Evolutionary conservation across 2,329 filamentous ascomycete genomes (phyloP), one percentile per base, ranked within the genome.

Genomic region (Colletotrichum sidae): DNA sequence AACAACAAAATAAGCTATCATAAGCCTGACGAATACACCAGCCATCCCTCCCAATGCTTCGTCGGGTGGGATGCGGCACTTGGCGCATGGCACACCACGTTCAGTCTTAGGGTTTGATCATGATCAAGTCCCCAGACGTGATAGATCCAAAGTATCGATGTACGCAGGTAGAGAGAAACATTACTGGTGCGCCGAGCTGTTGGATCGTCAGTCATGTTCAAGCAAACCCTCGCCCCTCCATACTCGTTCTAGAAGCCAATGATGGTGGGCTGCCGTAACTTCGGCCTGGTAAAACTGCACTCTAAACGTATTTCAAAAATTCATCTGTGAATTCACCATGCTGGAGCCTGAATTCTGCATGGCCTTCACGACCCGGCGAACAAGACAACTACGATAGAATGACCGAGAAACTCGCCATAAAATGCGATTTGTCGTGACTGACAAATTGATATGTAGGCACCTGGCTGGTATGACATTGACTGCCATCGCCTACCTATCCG

Each of bases 1-100:
- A 57, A 63, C 58, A 63, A 53, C 62, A 34, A 52, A 42, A 12
- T 12, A 15, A 55, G 37, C 39, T 35, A 56, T 39, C 45, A 57
- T 57, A 57, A 63, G 52, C 58, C 63, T 66, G 56, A 62, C 58
- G 52, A 57, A 65, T 57, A 44, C 55, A 50, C 55, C 34, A 33
- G 38, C 46, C 15, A 51, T 51, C 45, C 37, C 38, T 42, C 37
- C 33, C 35, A 6, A 38, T 7, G 15, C 17, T 38, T 13, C 53
- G 42, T 38, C 33, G 15, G 17, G 15, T 9, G 44, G 33, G 50
- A 37, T 25, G 49, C 53, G 53, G 38, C 53, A 55, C 53, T 55
- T 38, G 42, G 6, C n/a, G 42, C 55, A 9, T 39, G 42, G 42
- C 42, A 44, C 42, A 44, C 42, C 8, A 8, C 11, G 11, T 44